Evolutionary conservation across 768 basidiomycete species (phyloP), one percentile per base, ranked within the genome.

Genomic region (Multifurca ochricompacta): DNA sequence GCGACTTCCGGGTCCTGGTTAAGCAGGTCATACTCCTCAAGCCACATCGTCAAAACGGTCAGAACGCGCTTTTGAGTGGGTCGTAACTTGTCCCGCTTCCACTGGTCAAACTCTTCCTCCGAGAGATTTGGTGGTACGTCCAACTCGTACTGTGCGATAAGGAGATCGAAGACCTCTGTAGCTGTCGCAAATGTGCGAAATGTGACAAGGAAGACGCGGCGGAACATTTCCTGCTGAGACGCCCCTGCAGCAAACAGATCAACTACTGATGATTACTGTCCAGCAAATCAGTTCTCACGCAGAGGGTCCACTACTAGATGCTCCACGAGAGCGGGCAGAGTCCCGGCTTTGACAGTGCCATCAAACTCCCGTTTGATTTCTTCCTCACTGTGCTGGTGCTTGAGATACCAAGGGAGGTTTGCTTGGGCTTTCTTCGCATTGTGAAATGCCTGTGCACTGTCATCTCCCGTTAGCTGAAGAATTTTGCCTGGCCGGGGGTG

Each of bases 121-220:
- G 68, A 72, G 19, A 88, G 63, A 8, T 70, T 70, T 1, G 57
- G 62, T 32, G 78, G 76, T 9, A 67, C 69, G 35, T 74, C 71
- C 65, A 81, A 75, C 51, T 77, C 69, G 69, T 83, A 92, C 14
- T 79, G 76, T 35, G 80, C 75, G 16, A 82, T 69, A 28, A 94
- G 77, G 46, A 81, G 69, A 28, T 87, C 82, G 59, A 91, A 82
- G 2, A 94, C 68, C 37, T 75, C 71, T 37, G 81, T 77, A 2
- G 87, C 77, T 6, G 79, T 80, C 23, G 81, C 83, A 65, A 94
- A 91, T 0, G 88, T 86, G 49, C 82, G 77, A 70, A 88, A 91
- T 14, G 91, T 93, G 68, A 80, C 82, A 41, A 94, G 74, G 71
- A 95, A 94, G n/a, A 79, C 75, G 30, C 75, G 72, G 25, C 75